phyloP scores from a whole-genome alignment of 108 stramenopile genomes.

The Mayamaea pseudoterrestris region DNA sequence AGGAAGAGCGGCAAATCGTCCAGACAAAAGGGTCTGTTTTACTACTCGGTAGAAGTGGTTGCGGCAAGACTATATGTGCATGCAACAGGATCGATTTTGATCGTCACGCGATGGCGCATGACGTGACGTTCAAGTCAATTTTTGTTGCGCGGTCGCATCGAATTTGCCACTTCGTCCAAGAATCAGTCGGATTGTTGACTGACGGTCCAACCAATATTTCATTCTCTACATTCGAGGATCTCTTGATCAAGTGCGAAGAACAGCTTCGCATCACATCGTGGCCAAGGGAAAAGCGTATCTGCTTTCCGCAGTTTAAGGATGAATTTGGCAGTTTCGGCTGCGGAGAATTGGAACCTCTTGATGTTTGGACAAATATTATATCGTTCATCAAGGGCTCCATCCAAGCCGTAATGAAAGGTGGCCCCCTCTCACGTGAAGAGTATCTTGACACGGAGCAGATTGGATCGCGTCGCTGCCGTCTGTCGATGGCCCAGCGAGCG shows the following conservation, averaged over 20 bases:
- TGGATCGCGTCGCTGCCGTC: constrained; percentile 29
- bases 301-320: constrained; percentile 23
- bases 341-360: constrained; percentile 21
- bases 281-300: constrained; percentile 7
- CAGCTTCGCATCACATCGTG: constrained; percentile 1
- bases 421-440: constrained; percentile 17
- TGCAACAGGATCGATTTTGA: constrained; percentile 39
- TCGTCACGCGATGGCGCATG: constrained; percentile 7
- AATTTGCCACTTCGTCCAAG: constrained; percentile 32
- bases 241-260: constrained; percentile 12
- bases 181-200: constrained; percentile 9
- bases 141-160: constrained; percentile 35
- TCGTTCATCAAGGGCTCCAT: constrained; percentile 52
- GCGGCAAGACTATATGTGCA: constrained; percentile 45
- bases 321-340: constrained; percentile 11
- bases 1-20: constrained; percentile 30
- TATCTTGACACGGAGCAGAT: constrained; percentile 36
- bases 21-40: constrained; percentile 33
- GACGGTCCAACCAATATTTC: not conserved
- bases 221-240: constrained; percentile 25
- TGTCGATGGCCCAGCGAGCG: constrained; percentile 14
- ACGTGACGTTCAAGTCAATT: constrained; percentile 18
- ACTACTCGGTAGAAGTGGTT: constrained; percentile 34
- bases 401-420: constrained; percentile 21
- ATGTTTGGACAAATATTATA: constrained; percentile 43